Conservation (phyloP, 1,139 yeast genomes). For the Scheffersomyces titani region DNA sequence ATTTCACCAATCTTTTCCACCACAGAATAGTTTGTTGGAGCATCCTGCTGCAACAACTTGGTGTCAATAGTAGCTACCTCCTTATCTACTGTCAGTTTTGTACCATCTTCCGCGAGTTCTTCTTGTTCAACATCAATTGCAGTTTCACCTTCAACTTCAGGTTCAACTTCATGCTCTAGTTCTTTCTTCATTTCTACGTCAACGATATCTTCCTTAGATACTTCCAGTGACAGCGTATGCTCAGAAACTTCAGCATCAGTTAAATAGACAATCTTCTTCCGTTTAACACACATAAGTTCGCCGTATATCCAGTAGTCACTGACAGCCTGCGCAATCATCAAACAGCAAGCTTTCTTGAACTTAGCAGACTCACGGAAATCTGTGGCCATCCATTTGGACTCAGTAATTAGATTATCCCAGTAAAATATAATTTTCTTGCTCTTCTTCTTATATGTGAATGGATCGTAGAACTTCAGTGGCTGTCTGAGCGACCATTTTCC, state of each 20-base stretch:
- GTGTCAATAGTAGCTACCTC: constrained; percentile 7
- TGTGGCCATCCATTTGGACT: constrained; percentile 81
- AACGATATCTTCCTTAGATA: constrained; percentile 5
- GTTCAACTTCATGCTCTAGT: constrained; percentile 4
- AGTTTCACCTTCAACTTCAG: constrained; percentile 9
- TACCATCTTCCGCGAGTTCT: constrained; percentile 4
- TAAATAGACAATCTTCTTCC: constrained; percentile 34
- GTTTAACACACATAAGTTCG: constrained; percentile 61
- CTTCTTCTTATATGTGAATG: constrained; percentile 46
- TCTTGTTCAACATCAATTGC: constrained; percentile 3
- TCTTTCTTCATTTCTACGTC: constrained; percentile 9
- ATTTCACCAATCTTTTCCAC: background rate
- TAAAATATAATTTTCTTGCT: constrained; percentile 46
- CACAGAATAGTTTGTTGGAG: background rate
- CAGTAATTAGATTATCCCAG: constrained; percentile 76
- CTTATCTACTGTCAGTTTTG: background rate
- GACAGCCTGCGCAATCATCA: constrained; percentile 68
- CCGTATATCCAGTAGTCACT: constrained; percentile 80
- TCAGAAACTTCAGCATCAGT: constrained; percentile 6
- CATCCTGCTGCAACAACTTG: constrained; percentile 5
- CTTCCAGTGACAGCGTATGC: background rate
- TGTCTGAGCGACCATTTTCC: constrained; percentile 93
- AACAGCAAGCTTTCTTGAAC: constrained; percentile 69
- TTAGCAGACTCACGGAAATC: constrained; percentile 76
- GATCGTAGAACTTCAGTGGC: constrained; percentile 71